A percentile compares a stretch with the other conserved stretches of the same genome.
Conservation (phyloP, 441 rosid species). For the Erodium moschatum region DNA sequence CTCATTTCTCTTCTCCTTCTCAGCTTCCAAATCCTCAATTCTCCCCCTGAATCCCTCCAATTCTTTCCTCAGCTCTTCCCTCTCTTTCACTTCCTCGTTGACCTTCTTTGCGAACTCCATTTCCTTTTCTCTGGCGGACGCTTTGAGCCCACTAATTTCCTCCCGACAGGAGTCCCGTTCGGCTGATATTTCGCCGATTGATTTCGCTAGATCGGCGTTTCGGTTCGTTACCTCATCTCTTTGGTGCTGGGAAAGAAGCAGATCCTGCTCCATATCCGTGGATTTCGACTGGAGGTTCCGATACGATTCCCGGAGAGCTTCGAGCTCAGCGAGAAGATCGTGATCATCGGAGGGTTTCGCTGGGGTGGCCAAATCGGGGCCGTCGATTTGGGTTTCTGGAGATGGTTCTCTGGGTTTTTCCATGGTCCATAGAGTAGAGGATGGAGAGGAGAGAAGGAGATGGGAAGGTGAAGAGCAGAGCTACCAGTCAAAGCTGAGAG, state of each 20-base stretch:
- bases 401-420: conserved; percentile 25
- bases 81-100: conserved; percentile 21
- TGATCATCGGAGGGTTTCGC: conserved; percentile 21
- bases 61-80: conserved; percentile 31
- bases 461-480: neutral
- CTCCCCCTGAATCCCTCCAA: conserved; percentile 26
- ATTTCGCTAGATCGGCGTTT: conserved; percentile 23
- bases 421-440: conserved; percentile 32
- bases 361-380: conserved; percentile 13
- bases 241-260: neutral
- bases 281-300: conserved; percentile 26
- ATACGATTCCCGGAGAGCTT: conserved; percentile 29
- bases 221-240: conserved; percentile 29
- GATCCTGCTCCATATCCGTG: conserved; percentile 30
- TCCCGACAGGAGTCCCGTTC: conserved; percentile 38
- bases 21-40: conserved; percentile 33
- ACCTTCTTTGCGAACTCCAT: conserved; percentile 26
- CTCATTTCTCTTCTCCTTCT: conserved; percentile 25
- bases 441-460: neutral
- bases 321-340: conserved; percentile 29
- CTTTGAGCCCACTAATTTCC: conserved; percentile 29
- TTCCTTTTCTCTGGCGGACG: conserved; percentile 25
- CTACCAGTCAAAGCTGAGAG: conserved; percentile 41
- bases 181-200: conserved; percentile 24
- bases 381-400: conserved; percentile 19